Conservation (phyloP, 2,329 filamentous ascomycete genomes). For the Truncatella angustata region DNA sequence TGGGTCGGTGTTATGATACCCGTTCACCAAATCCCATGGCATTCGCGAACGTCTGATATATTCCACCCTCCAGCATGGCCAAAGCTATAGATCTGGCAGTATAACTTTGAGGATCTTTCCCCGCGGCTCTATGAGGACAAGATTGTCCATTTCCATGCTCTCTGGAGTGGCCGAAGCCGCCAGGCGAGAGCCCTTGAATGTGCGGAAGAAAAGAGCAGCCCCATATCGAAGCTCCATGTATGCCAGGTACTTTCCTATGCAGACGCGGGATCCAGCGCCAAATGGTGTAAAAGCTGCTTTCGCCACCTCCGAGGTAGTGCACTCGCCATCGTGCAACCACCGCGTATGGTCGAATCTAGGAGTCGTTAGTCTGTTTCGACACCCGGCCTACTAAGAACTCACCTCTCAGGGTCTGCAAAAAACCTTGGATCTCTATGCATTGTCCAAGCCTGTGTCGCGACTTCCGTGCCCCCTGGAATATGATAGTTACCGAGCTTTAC, state of each 20-base stretch:
- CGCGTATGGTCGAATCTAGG: too few species aligned
- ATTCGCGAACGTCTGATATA: too few species aligned
- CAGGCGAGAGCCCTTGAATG: constrained; percentile 32
- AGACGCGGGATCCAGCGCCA: constrained; percentile 35
- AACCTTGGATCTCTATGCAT: constrained; percentile 26
- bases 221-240: constrained; percentile 51
- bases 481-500: constrained; percentile 29
- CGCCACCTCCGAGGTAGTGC: background rate
- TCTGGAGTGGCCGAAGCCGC: constrained; percentile 17
- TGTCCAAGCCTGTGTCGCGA: constrained; percentile 36
- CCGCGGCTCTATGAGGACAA: background rate
- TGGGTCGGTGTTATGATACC: too few species aligned
- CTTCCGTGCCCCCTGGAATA: constrained; percentile 31
- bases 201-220: constrained; percentile 46
- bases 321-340: background rate
- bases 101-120: background rate
- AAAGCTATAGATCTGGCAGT: too few species aligned
- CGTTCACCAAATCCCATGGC: too few species aligned
- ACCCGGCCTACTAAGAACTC: background rate
- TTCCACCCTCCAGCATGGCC: too few species aligned
- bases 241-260: constrained; percentile 55
- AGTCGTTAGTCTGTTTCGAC: too few species aligned
- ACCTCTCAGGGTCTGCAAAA: background rate
- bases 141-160: constrained; percentile 20
- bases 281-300: background rate